A percentile compares a stretch with the other conserved stretches of the same genome.
Evolutionary conservation across 495 filamentous ascomycete genomes (phyloP).

Genomic region (Opeltia flavorubescens): DNA sequence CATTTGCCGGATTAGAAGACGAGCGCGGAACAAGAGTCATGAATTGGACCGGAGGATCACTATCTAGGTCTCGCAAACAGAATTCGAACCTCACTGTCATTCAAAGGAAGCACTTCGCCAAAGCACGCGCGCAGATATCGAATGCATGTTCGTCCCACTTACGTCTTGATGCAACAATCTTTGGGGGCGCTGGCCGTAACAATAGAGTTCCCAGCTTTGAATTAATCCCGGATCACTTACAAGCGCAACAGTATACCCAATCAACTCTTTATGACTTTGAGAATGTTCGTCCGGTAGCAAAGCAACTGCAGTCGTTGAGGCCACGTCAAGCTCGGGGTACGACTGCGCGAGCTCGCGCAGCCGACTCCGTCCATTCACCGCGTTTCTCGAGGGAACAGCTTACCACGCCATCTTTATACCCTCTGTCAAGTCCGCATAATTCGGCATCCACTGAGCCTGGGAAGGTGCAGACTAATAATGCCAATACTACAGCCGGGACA

Average conservation of each 20-base stretch:
- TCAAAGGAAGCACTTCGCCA: constrained; percentile 17
- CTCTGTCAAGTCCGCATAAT: not conserved
- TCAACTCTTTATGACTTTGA: constrained; percentile 7
- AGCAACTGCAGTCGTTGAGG: constrained; percentile 7
- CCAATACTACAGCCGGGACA: not conserved
- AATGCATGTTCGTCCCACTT: not conserved
- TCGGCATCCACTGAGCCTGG: not conserved
- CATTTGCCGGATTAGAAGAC: not conserved
- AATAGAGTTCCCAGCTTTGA: not conserved
- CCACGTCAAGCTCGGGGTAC: not conserved
- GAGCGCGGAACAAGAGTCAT: not conserved
- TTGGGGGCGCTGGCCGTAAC: not conserved
- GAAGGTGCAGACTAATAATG: not conserved
- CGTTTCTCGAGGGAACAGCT: too few relatives aligned
- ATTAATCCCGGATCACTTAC: not conserved
- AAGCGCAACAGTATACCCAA: not conserved
- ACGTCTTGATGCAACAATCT: constrained; percentile 1
- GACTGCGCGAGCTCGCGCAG: not conserved
- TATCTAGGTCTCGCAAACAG: constrained; percentile 12
- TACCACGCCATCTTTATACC: not conserved
- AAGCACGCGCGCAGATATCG: constrained; percentile 10
- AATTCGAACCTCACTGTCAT: constrained; percentile 5
- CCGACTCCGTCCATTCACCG: not conserved
- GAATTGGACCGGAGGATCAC: constrained; percentile 17
- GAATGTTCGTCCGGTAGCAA: constrained; percentile 7